Base-by-base conservation (phyloP, 2,329 filamentous ascomycete species). In the Sphaerulina musiva region DNA sequence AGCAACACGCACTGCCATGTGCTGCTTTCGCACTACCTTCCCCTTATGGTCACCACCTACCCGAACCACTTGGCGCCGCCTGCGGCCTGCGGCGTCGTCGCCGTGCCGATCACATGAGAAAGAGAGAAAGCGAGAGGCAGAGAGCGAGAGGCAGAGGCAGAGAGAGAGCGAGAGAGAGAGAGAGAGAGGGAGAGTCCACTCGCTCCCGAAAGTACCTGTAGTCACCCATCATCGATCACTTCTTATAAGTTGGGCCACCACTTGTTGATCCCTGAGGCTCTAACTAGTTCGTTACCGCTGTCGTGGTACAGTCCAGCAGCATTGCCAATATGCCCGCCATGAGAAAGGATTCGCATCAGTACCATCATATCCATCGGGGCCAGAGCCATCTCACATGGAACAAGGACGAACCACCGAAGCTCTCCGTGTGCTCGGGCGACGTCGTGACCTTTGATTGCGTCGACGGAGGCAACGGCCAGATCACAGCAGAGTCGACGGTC, bases 361-460 rank as follows among this genome's bases (percentile, higher is more conserved):
- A 48, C 39, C 53, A 56, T 44, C 57, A 59, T 45, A 59, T 61
- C 46, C 57, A 61, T 48, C 55, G 53, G 40, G 48, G 56, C 20
- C 59, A 61, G 40, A 52, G 29, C n/a, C 59, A 61, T 40, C 44
- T 54, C 20, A 57, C 54, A 34, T 61, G 59, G 57, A 54, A 55
- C 46, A 57, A 55, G 17, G 32, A 57, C 10, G 51, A 61, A 39
- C 46, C 49, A 9, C 57, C 59, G 29, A 44, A 38, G 17, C 39
- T 61, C 20, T 58, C 53, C n/a, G 55, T 61, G 44, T 23, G 43
- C 8, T 53, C 59, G 9, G 55, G 59, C 26, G 59, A 61, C 39
- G 52, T 58, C 4, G 59, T 61, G 8, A 56, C 55, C 1, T 61
- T 61, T 26, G 59, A 61, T 34, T 61, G 59, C 44, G 58, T 59